Evolutionary conservation across 2,329 filamentous ascomycete genomes (phyloP).

Genomic region (Tolypocladium paradoxum): DNA sequence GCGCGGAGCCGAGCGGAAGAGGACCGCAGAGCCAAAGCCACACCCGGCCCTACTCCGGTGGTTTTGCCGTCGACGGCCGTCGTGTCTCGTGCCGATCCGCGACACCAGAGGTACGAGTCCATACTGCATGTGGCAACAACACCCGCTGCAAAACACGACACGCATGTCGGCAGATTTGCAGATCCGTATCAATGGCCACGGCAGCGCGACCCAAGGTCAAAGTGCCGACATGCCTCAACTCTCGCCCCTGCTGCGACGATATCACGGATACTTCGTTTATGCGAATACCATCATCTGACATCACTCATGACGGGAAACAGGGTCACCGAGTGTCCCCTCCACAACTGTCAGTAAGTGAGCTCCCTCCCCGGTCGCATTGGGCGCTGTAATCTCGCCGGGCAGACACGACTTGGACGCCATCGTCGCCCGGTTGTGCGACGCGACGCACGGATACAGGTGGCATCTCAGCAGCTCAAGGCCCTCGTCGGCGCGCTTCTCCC

Average conservation of each 20-base stretch:
- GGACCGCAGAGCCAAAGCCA: slow-evolving; percentile 1
- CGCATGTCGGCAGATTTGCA: neutral
- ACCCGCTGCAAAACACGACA: neutral
- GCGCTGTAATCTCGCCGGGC: neutral
- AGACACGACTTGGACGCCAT: neutral
- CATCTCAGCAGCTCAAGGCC: neutral
- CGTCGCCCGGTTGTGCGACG: neutral
- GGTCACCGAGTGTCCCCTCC: neutral
- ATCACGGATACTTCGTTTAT: no score
- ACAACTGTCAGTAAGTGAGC: neutral
- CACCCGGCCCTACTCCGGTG: slow-evolving; percentile 19
- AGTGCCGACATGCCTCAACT: neutral
- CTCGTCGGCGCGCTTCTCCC: neutral
- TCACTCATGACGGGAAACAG: neutral
- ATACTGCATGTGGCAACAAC: neutral
- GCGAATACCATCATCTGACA: neutral
- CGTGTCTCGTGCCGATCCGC: slow-evolving; percentile 20
- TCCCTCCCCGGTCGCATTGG: neutral
- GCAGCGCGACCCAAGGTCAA: neutral
- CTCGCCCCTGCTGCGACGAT: neutral
- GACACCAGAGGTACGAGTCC: slow-evolving; percentile 1
- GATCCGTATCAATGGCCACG: neutral
- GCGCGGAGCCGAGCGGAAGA: neutral
- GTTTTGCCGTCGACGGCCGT: slow-evolving; percentile 8
- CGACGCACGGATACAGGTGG: neutral